A percentile compares a stretch with the other conserved stretches of the same genome.
Evolutionary conservation across 495 filamentous ascomycete species (phyloP).

Genomic region (Friedmanniomyces endolithicus): DNA sequence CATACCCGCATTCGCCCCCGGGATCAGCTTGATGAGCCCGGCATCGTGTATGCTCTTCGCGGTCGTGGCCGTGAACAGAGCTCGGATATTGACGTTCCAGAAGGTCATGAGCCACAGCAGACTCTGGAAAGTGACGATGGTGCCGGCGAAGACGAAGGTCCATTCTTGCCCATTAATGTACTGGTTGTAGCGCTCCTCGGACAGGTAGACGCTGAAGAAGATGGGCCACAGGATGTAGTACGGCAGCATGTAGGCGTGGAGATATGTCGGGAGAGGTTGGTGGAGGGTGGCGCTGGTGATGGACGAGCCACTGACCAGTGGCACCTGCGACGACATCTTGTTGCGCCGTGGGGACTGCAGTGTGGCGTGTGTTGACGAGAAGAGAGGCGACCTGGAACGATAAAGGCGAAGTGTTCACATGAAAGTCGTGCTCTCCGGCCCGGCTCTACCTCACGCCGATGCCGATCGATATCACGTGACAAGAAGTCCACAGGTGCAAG

Average conservation of each 20-base stretch:
- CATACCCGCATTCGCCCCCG: slow-evolving; percentile 74
- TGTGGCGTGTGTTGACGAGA: not conserved
- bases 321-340: slow-evolving; percentile 26
- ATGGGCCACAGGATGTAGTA: slow-evolving; percentile 82
- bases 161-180: slow-evolving; percentile 84
- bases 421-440: too few relatives aligned
- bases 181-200: slow-evolving; percentile 68
- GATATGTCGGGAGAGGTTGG: slow-evolving; percentile 65
- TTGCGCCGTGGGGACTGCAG: not conserved
- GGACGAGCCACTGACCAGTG: slow-evolving; percentile 81
- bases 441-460: too few relatives aligned
- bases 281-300: slow-evolving; percentile 80
- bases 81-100: slow-evolving; percentile 83
- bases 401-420: not conserved
- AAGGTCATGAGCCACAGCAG: slow-evolving; percentile 91
- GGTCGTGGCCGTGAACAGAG: slow-evolving; percentile 65
- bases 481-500: too few relatives aligned
- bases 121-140: slow-evolving; percentile 76
- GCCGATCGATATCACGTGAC: too few relatives aligned
- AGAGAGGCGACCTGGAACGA: too few relatives aligned
- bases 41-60: slow-evolving; percentile 63
- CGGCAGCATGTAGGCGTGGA: slow-evolving; percentile 86
- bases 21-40: slow-evolving; percentile 85
- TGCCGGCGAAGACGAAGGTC: slow-evolving; percentile 88
- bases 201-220: slow-evolving; percentile 78